Conservation (phyloP, 75 land plant species). For the Sequoia sempervirens region DNA sequence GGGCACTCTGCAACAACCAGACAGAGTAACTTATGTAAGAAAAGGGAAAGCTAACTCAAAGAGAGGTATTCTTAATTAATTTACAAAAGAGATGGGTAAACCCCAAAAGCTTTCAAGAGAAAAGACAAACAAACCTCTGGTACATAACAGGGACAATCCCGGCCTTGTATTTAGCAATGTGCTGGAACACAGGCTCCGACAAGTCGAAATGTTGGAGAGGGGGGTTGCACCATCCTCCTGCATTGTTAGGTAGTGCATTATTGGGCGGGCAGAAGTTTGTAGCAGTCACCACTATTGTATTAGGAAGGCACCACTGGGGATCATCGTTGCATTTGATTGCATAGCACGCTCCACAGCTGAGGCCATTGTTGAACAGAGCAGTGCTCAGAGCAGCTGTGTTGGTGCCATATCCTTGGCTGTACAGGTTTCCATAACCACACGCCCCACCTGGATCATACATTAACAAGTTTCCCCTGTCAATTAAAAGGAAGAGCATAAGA, state of each 20-base stretch:
- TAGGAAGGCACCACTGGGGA: constrained; percentile 12
- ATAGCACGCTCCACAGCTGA: constrained; percentile 29
- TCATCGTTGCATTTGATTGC: constrained; percentile 16
- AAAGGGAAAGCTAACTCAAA: no score
- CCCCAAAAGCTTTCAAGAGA: no score
- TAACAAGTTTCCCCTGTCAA: background rate
- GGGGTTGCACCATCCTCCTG: constrained; percentile 14
- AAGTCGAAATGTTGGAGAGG: constrained; percentile 7
- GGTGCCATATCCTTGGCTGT: constrained; percentile 23
- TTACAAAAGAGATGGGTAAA: no score
- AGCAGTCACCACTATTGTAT: constrained; percentile 8
- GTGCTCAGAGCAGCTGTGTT: constrained; percentile 31
- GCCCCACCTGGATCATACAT: constrained; percentile 19
- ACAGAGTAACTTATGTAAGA: no score
- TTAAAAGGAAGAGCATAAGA: background rate
- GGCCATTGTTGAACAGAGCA: constrained; percentile 22
- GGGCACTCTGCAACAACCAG: constrained; percentile 7
- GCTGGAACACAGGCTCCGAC: constrained; percentile 6
- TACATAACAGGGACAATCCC: constrained; percentile 12
- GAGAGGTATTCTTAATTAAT: no score
- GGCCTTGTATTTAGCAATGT: constrained; percentile 9
- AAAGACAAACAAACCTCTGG: constrained; percentile 11
- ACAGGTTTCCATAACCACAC: constrained; percentile 26
- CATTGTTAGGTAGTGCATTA: constrained; percentile 6
- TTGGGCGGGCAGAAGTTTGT: constrained; percentile 15